Evolutionary conservation across 805 yeast species (phyloP), one percentile per base, ranked within the genome.

Genomic region (Nadsonia fulvescens): DNA sequence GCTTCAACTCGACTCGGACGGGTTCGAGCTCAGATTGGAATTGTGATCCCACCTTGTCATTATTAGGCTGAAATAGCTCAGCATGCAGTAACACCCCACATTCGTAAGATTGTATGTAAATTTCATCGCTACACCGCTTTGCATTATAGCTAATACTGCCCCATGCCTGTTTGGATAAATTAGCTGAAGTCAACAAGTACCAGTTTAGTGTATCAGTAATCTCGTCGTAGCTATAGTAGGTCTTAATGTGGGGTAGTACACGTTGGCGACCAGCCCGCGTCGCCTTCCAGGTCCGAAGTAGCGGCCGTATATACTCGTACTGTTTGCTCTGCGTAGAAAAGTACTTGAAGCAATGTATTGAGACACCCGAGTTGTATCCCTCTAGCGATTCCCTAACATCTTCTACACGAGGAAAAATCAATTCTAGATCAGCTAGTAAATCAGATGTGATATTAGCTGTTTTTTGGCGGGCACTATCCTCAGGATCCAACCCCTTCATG

Each of bases 161-260:
- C 93, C 93, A 79, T 1, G 92, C 93, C 32, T 67, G 74, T 29
- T 65, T 65, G 16, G 83, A 71, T 20, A 77, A 40, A 40, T 79
- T 79, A 16, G 79, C 75, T 24, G 82, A 71, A 1, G 89, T 75
- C 42, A 75, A 54, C 5, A 75, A 44, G 11, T 70, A 60, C 91
- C 92, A 79, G 26, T 64, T 60, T 4, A 75, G 42, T 36, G 66
- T 18, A 5, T 20, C 25, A 2, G 33, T 30, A 14, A 28, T 28
- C 2, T 12, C 10, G 18, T 15, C 23, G 12, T 35, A 24, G 10
- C 34, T 29, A 31, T 66, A 40, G 37, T 74, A 68, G 16, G 76
- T 63, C 45, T 79, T 79, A 8, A 72, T 69, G 47, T 79, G 93
- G 1, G 72, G 67, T 3, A 72, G 61, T 7, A 61, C 37, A 5